A percentile compares a stretch with the other conserved stretches of the same genome.
These are phyloP conservation scores for Colletotrichum sp. DNA, from an alignment of 2,329 filamentous ascomycete species.

Conservation along the genomic window DNA sequence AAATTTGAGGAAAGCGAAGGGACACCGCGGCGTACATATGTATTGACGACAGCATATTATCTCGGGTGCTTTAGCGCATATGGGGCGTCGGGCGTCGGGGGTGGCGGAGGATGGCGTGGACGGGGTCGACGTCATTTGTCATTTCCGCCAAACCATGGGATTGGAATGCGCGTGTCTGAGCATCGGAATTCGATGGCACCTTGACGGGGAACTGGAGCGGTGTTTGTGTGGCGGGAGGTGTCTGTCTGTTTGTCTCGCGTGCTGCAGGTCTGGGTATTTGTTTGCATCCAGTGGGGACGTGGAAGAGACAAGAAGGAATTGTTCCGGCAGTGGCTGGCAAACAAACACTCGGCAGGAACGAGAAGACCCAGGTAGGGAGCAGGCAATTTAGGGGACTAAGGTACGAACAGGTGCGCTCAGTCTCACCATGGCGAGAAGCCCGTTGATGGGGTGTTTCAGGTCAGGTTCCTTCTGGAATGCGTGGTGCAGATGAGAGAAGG, in stretches of 20 bases:
- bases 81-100: background rate
- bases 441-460: constrained; percentile 8
- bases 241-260: background rate
- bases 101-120: background rate
- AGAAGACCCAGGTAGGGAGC: background rate
- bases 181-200: background rate
- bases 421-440: background rate
- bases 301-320: background rate
- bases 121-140: background rate
- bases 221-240: background rate
- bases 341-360: background rate
- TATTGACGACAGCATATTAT: background rate
- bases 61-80: background rate
- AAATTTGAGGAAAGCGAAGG: background rate
- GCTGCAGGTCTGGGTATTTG: background rate
- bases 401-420: background rate
- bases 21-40: background rate
- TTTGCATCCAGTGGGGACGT: background rate
- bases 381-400: background rate
- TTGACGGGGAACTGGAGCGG: background rate
- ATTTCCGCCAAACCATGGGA: background rate
- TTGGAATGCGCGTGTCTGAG: background rate
- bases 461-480: constrained; percentile 11
- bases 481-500: background rate
- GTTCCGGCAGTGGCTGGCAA: background rate